phyloP scores from a whole-genome alignment of 768 basidiomycete species.

The Lactarius deliciosus region DNA sequence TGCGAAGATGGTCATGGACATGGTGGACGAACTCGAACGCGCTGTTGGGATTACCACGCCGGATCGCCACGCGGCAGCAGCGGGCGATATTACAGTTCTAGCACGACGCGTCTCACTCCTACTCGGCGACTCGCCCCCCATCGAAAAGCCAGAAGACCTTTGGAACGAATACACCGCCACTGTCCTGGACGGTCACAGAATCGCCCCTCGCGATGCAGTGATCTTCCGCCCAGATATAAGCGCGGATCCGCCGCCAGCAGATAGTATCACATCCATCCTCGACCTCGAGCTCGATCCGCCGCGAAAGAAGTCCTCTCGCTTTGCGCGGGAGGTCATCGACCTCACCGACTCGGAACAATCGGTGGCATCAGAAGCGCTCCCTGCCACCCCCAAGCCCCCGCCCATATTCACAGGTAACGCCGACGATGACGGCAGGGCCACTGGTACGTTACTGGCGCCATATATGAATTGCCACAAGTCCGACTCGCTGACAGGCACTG shows the following conservation, averaged over 20 bases:
- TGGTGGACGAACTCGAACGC: conserved; percentile 23
- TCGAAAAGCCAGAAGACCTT: conserved; percentile 4
- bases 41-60: conserved; percentile 22
- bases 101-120: conserved; percentile 29
- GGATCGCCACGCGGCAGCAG: not conserved
- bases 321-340: conserved; percentile 35
- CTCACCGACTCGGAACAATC: conserved; percentile 49
- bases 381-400: conserved; percentile 49
- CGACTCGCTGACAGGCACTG: conserved; percentile 10
- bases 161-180: conserved; percentile 19
- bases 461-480: not conserved
- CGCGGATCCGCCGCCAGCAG: conserved; percentile 11
- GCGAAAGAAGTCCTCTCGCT: conserved; percentile 18
- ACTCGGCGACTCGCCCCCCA: conserved; percentile 13
- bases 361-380: conserved; percentile 42
- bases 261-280: conserved; percentile 30
- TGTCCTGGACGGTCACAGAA: conserved; percentile 22
- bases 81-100: conserved; percentile 19
- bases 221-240: conserved; percentile 24
- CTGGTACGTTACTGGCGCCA: conserved; percentile 14
- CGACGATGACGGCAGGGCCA: conserved; percentile 30
- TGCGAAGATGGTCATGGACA: conserved; percentile 20
- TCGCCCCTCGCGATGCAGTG: conserved; percentile 17
- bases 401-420: conserved; percentile 36
- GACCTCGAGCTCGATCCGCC: conserved; percentile 30